These are phyloP conservation scores for Clonostachys rhizophaga DNA, from an alignment of 2,329 filamentous ascomycete genomes.

Conservation along the genomic window DNA sequence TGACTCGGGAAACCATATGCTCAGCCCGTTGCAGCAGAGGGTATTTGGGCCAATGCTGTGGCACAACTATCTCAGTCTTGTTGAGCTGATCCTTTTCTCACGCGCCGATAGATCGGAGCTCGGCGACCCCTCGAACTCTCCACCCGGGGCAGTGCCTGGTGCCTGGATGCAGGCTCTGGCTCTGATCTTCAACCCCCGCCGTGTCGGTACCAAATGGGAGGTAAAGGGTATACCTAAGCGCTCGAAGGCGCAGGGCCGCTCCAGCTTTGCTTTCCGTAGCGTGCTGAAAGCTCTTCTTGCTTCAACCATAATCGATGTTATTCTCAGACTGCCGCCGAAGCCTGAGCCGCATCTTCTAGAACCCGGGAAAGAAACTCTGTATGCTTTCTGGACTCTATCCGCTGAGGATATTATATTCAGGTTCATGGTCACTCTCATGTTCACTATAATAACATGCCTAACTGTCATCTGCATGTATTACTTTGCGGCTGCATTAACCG, in stretches of 20 bases:
- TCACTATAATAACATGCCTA: not conserved
- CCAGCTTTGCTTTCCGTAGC: not conserved
- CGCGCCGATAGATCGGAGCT: not conserved
- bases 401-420: conserved; percentile 4
- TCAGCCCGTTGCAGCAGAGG: too few species aligned
- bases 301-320: conserved; percentile 1
- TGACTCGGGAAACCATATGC: too few species aligned
- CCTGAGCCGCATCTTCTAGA: conserved; percentile 2
- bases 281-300: not conserved
- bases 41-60: too few species aligned
- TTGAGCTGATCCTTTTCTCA: not conserved
- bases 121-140: not conserved
- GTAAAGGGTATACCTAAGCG: not conserved
- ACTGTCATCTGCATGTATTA: not conserved
- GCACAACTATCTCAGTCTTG: not conserved
- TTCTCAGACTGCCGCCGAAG: not conserved
- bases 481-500: not conserved
- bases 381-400: conserved; percentile 1
- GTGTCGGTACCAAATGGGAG: conserved; percentile 3
- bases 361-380: conserved; percentile 1
- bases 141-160: not conserved
- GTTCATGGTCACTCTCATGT: not conserved
- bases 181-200: conserved; percentile 3
- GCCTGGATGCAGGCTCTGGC: conserved; percentile 1
- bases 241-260: not conserved